These are phyloP conservation scores for Hyaloscypha variabilis DNA, from an alignment of 495 filamentous ascomycete species.

Conservation along the genomic window DNA sequence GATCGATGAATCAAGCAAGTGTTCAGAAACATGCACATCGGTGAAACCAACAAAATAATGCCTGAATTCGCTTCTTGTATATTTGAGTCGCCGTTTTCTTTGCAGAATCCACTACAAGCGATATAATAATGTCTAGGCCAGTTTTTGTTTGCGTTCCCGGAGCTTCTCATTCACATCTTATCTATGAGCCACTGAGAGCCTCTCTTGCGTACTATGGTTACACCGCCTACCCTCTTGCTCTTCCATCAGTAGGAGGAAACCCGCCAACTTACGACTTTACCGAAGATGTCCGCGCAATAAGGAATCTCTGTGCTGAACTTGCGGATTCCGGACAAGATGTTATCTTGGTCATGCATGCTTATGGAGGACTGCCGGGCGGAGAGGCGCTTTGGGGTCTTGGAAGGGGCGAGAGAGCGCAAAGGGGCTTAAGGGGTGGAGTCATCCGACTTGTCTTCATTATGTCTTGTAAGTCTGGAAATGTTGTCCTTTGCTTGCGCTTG, in stretches of 20 bases:
- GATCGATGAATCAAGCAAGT: constrained; percentile 7
- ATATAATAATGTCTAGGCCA: constrained; percentile 25
- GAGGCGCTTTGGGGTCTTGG: constrained; percentile 45
- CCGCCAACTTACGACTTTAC: constrained; percentile 40
- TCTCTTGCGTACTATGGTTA: constrained; percentile 40
- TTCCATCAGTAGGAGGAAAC: constrained; percentile 47
- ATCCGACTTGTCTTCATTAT: constrained; percentile 30
- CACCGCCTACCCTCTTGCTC: constrained; percentile 35
- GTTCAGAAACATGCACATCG: constrained; percentile 6
- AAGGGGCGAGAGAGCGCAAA: constrained; percentile 33
- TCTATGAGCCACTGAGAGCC: constrained; percentile 34
- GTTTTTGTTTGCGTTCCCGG: constrained; percentile 29
- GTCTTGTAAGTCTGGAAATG: constrained; percentile 21
- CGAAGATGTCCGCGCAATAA: constrained; percentile 34
- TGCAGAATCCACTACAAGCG: background rate
- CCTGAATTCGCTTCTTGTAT: constrained; percentile 6
- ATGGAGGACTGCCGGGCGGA: constrained; percentile 42
- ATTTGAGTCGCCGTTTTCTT: background rate
- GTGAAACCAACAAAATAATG: constrained; percentile 6
- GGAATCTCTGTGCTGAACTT: constrained; percentile 28
- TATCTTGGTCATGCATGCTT: constrained; percentile 47
- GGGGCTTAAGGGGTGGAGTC: constrained; percentile 43
- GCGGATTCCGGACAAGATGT: constrained; percentile 39
- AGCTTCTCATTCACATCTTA: constrained; percentile 24
- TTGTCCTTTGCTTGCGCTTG: background rate